Conservation (phyloP, 306 rosid species). For the Begonia masoniana region DNA sequence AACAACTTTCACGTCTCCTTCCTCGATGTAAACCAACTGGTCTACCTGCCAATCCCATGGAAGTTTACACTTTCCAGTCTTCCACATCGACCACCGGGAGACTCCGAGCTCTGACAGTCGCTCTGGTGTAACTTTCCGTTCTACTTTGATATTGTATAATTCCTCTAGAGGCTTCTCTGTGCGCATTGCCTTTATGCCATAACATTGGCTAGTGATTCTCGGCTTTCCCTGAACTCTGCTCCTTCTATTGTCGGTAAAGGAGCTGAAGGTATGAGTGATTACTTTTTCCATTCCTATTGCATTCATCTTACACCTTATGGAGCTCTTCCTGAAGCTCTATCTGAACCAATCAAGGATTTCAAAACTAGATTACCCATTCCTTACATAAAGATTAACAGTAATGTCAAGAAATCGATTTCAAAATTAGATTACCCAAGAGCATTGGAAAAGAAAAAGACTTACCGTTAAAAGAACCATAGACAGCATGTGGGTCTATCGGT, state of each 20-base stretch:
- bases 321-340: too few species aligned
- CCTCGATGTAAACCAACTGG: constrained; percentile 80
- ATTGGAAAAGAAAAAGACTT: too few species aligned
- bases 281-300: too few species aligned
- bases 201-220: constrained; percentile 9
- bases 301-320: too few species aligned
- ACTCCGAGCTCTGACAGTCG: constrained; percentile 60
- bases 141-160: constrained; percentile 61
- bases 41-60: constrained; percentile 98
- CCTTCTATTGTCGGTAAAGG: constrained; percentile 21
- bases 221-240: constrained; percentile 14
- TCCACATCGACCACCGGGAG: constrained; percentile 81
- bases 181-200: constrained; percentile 37
- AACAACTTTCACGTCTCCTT: constrained; percentile 86
- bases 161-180: constrained; percentile 72
- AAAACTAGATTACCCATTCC: too few species aligned
- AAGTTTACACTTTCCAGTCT: constrained; percentile 57
- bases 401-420: too few species aligned
- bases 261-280: constrained; percentile 15
- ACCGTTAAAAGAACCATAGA: too few species aligned
- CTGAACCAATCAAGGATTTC: too few species aligned
- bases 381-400: too few species aligned
- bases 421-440: too few species aligned
- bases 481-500: too few species aligned
- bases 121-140: constrained; percentile 41